Conservation (phyloP, 306 rosid genomes). For the Geum urbanum region DNA sequence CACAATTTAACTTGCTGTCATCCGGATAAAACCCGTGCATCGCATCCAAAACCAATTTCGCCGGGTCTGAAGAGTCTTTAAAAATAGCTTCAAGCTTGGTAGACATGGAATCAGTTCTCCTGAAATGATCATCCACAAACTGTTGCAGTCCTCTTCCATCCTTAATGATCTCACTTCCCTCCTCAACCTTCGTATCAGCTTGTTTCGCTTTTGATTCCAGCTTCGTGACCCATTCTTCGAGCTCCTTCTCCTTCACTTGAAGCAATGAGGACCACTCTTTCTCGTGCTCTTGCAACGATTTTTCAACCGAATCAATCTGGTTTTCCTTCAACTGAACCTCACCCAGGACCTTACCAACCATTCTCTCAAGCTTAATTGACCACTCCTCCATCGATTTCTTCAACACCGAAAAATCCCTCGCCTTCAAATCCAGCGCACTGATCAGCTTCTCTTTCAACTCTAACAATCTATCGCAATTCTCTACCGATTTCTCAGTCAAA, state of each 20-base stretch:
- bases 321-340: conserved; percentile 28
- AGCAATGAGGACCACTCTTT: neutral
- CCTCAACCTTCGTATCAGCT: neutral
- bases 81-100: neutral
- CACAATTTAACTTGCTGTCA: conserved; percentile 11
- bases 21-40: conserved; percentile 36
- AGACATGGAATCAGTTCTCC: neutral
- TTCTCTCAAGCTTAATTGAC: conserved; percentile 4
- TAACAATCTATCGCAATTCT: neutral
- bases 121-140: conserved; percentile 3
- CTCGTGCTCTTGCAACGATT: conserved; percentile 6
- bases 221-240: too few species aligned
- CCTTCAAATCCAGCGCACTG: neutral
- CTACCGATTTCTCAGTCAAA: neutral
- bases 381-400: conserved; percentile 6
- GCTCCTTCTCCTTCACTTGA: too few species aligned
- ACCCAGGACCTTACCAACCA: conserved; percentile 19
- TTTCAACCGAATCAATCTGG: neutral
- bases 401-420: neutral
- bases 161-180: neutral
- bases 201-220: too few species aligned
- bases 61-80: conserved; percentile 21
- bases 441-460: conserved; percentile 7
- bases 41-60: conserved; percentile 41
- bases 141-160: conserved; percentile 17